These are phyloP conservation scores for Monarda citriodora DNA, from an alignment of 305 asterid genomes.

Conservation along the genomic window DNA sequence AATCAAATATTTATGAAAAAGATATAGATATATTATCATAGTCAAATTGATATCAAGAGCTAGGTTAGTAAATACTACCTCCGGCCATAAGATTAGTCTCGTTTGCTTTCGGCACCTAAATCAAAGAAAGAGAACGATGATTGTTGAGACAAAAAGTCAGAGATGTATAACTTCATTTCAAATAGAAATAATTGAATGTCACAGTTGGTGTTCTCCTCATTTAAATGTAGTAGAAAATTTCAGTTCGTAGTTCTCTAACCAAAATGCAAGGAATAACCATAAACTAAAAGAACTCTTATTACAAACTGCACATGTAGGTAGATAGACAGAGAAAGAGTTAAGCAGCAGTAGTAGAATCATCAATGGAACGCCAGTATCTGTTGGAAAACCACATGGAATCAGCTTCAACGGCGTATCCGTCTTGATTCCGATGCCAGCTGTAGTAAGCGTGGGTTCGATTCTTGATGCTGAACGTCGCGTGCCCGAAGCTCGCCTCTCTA, in stretches of 20 bases:
- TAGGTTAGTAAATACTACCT: neutral
- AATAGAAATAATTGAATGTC: too few relatives aligned
- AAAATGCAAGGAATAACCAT: neutral
- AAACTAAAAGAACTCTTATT: neutral
- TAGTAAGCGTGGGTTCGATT: conserved; percentile 76
- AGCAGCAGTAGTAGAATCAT: conserved; percentile 42
- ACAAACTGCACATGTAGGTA: neutral
- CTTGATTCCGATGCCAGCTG: conserved; percentile 83
- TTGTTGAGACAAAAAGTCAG: neutral
- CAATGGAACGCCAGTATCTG: conserved; percentile 51
- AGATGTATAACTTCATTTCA: neutral
- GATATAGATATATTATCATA: too few relatives aligned
- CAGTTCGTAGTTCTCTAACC: neutral
- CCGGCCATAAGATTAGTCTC: too few relatives aligned
- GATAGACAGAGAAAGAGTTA: neutral
- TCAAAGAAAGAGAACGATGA: too few relatives aligned
- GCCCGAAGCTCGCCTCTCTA: conserved; percentile 90
- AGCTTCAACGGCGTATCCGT: conserved; percentile 61
- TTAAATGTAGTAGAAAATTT: neutral
- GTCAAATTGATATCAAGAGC: too few relatives aligned
- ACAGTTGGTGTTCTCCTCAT: neutral
- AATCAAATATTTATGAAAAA: too few relatives aligned
- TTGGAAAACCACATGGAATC: conserved; percentile 75
- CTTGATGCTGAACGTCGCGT: conserved; percentile 73
- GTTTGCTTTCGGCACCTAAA: too few relatives aligned